A percentile compares a stretch with the other conserved stretches of the same genome.
Conservation (phyloP, 2,329 filamentous ascomycete genomes). For the Phyllosticta paracitricarpa region DNA sequence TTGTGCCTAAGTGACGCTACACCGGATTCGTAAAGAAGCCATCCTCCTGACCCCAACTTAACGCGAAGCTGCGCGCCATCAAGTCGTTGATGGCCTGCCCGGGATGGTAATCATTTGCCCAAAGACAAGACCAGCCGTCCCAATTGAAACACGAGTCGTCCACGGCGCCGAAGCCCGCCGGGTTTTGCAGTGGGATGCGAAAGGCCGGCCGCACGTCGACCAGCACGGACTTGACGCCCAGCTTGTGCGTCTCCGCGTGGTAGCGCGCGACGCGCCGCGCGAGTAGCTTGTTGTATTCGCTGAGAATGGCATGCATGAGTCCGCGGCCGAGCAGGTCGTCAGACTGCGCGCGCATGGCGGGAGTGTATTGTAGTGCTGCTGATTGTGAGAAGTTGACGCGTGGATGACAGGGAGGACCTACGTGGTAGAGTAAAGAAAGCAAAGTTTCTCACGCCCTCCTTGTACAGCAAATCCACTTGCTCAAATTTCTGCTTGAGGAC, state of each 20-base stretch:
- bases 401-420: constrained; percentile 6
- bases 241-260: background rate
- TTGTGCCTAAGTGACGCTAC: background rate
- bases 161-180: constrained; percentile 32
- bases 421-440: constrained; percentile 49
- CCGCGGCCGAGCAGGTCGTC: constrained; percentile 24
- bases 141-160: constrained; percentile 34
- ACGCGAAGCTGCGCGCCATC: constrained; percentile 5
- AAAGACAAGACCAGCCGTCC: constrained; percentile 36
- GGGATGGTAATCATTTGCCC: constrained; percentile 29
- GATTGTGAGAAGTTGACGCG: constrained; percentile 13
- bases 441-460: constrained; percentile 47
- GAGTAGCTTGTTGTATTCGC: constrained; percentile 23
- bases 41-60: background rate
- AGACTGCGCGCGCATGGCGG: constrained; percentile 28
- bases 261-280: constrained; percentile 18
- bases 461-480: constrained; percentile 39
- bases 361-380: constrained; percentile 19
- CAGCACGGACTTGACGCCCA: constrained; percentile 23
- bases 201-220: constrained; percentile 36
- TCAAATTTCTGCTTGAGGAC: constrained; percentile 37
- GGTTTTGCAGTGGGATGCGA: constrained; percentile 34
- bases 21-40: background rate
- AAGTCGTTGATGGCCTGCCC: constrained; percentile 10
- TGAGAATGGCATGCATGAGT: background rate